Evolutionary conservation across 2,329 filamentous ascomycete genomes (phyloP).

Genomic region (Verticillium tricorpus): DNA sequence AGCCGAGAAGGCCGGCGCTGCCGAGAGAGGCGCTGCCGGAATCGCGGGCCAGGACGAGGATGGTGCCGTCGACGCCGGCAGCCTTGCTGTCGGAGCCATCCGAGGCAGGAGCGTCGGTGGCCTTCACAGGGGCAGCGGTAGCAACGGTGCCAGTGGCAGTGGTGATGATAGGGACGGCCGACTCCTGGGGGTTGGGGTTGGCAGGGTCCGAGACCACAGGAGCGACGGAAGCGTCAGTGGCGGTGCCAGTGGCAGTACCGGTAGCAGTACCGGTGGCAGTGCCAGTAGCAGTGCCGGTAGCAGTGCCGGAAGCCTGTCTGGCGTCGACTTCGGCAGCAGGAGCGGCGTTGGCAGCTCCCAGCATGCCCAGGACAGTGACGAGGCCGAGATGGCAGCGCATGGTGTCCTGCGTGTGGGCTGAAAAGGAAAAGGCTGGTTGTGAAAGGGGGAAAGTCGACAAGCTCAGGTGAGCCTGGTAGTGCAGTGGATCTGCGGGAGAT

Average conservation of each 20-base stretch:
- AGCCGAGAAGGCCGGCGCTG: conserved; percentile 51
- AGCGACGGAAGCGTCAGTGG: background rate
- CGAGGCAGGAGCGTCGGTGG: background rate
- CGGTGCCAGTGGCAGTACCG: background rate
- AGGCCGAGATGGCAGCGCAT: conserved; percentile 2
- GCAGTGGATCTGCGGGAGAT: background rate
- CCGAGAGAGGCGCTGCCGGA: conserved; percentile 40
- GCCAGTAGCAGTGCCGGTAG: background rate
- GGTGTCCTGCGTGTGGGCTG: background rate
- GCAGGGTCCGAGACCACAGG: conserved; percentile 6
- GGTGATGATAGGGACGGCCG: background rate
- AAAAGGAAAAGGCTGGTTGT: background rate
- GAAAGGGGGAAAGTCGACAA: background rate
- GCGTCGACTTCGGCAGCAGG: background rate
- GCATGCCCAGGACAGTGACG: background rate
- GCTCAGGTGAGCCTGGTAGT: background rate
- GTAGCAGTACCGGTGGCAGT: background rate
- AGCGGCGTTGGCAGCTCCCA: background rate
- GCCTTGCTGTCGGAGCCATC: background rate
- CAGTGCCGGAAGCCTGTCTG: background rate
- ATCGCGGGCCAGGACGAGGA: conserved; percentile 53
- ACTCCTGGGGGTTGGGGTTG: background rate
- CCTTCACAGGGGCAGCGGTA: background rate
- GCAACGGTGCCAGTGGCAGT: background rate
- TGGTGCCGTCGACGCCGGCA: conserved; percentile 11